Evolutionary conservation across 768 basidiomycete genomes (phyloP).

Genomic region (Trametes cinnabarina): DNA sequence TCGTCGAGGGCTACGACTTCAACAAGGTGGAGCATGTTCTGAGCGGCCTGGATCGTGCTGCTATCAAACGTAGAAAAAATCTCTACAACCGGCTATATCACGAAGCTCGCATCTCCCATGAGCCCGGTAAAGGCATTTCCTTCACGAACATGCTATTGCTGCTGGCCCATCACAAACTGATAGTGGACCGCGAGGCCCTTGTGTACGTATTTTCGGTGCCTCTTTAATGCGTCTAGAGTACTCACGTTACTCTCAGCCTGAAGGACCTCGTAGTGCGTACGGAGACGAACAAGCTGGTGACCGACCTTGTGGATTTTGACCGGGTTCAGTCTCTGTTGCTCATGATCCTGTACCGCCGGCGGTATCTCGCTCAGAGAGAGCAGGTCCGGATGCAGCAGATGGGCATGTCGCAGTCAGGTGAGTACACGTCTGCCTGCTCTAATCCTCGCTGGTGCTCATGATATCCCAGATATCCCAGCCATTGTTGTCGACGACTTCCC

Average conservation of each 20-base stretch:
- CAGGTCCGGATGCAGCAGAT: conserved; percentile 35
- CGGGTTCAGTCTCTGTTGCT: conserved; percentile 77
- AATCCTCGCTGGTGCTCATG: too few species aligned
- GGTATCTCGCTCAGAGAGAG: conserved; percentile 57
- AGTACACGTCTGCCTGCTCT: conserved; percentile 2
- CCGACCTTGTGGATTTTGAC: conserved; percentile 82
- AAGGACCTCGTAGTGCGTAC: conserved; percentile 78
- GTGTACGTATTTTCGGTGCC: conserved; percentile 51
- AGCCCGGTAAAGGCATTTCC: conserved; percentile 76
- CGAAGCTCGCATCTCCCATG: conserved; percentile 76
- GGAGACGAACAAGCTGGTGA: conserved; percentile 75
- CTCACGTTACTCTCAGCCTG: conserved; percentile 46
- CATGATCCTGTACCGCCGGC: conserved; percentile 69
- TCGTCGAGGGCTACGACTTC: conserved; percentile 59
- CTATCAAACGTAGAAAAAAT: conserved; percentile 63
- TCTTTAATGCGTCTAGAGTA: not conserved
- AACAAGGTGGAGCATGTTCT: conserved; percentile 58
- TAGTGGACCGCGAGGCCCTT: conserved; percentile 85
- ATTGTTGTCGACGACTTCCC: conserved; percentile 65
- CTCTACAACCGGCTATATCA: conserved; percentile 79
- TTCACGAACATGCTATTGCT: conserved; percentile 88
- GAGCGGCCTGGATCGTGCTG: conserved; percentile 59
- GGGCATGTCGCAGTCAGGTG: conserved; percentile 44
- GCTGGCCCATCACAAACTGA: conserved; percentile 88
- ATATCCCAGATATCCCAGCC: conserved; percentile 64